Evolutionary conservation across 805 yeast species (phyloP).

Genomic region (Sugiyamaella marilandica): DNA sequence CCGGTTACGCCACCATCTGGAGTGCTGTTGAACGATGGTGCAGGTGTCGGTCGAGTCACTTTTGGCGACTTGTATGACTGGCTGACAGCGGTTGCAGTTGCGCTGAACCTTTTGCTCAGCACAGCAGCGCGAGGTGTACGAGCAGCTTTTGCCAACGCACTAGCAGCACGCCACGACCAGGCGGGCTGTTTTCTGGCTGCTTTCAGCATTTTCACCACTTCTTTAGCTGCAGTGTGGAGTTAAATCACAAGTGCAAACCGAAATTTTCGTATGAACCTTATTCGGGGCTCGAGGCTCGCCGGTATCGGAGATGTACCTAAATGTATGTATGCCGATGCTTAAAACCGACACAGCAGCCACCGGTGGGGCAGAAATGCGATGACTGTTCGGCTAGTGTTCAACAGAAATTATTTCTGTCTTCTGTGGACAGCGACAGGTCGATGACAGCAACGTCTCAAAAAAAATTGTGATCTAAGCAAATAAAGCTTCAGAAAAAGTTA

Average conservation of each 20-base stretch:
- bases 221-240: neutral
- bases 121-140: neutral
- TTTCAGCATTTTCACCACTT: slow-evolving; percentile 2
- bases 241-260: neutral
- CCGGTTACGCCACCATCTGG: slow-evolving; percentile 2
- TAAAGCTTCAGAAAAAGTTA: too few relatives aligned
- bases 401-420: neutral
- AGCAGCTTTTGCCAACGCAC: neutral
- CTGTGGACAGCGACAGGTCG: too few relatives aligned
- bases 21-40: slow-evolving; percentile 33
- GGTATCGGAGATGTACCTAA: neutral
- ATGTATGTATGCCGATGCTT: neutral
- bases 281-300: neutral
- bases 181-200: slow-evolving; percentile 3
- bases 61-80: slow-evolving; percentile 6
- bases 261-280: neutral
- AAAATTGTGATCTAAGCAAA: too few relatives aligned
- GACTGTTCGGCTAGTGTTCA: neutral
- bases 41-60: slow-evolving; percentile 33
- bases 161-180: slow-evolving; percentile 2
- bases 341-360: neutral
- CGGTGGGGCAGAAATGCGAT: neutral
- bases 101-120: neutral
- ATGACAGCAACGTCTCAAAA: too few relatives aligned
- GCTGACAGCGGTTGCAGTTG: neutral